phyloP scores from a whole-genome alignment of 306 rosid species.

The Cucurbita moschata region DNA sequence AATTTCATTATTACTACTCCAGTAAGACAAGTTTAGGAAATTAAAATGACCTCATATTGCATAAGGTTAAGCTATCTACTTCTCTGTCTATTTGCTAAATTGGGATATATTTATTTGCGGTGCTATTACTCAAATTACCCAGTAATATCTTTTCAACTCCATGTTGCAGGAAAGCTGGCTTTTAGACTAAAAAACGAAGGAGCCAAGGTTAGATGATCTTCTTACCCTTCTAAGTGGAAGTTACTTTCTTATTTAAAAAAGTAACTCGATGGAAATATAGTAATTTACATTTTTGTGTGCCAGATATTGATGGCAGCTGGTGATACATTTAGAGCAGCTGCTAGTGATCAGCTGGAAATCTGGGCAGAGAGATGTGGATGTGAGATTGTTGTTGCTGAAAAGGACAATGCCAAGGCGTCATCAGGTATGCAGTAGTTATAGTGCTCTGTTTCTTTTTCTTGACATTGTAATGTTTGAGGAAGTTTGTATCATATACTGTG shows the following conservation, averaged over 20 bases:
- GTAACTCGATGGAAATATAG: neutral
- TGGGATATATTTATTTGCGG: neutral
- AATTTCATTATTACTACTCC: neutral
- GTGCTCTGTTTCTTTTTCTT: conserved; percentile 2
- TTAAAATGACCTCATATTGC: neutral
- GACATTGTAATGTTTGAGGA: neutral
- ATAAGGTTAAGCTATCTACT: neutral
- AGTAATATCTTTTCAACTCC: conserved; percentile 16
- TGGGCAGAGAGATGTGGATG: conserved; percentile 98
- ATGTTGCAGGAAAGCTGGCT: conserved; percentile 84
- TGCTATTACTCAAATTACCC: neutral
- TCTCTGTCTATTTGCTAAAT: neutral
- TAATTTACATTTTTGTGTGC: neutral
- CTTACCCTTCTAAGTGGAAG: neutral
- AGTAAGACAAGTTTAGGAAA: neutral
- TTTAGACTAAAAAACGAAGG: conserved; percentile 82
- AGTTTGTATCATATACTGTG: neutral
- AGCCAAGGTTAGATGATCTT: conserved; percentile 49
- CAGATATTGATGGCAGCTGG: conserved; percentile 97
- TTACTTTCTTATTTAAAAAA: neutral
- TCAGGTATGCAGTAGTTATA: conserved; percentile 32
- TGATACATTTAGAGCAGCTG: conserved; percentile 98
- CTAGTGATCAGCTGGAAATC: conserved; percentile 92
- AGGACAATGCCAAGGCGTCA: conserved; percentile 72
- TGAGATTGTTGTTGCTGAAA: conserved; percentile 79